Conservation (phyloP, 208 protist genomes). For the Crithidia fasciculata region DNA sequence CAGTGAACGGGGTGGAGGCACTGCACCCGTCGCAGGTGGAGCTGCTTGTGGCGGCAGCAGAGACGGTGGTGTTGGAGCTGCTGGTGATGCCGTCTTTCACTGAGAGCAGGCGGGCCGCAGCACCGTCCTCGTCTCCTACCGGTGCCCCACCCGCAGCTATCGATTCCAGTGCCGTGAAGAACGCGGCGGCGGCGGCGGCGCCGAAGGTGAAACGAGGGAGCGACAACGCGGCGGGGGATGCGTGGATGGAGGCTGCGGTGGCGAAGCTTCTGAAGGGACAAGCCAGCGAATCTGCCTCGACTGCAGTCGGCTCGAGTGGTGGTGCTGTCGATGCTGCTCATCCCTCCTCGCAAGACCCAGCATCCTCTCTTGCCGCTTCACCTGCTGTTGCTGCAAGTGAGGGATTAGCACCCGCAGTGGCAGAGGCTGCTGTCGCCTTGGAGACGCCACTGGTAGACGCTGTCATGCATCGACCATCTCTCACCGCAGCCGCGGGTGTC, state of each 20-base stretch:
- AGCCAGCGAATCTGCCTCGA: too few relatives aligned
- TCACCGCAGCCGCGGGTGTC: slow-evolving; percentile 1
- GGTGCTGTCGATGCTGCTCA: not conserved
- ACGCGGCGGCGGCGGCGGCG: not conserved
- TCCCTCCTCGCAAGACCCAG: too few relatives aligned
- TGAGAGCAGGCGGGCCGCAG: not conserved
- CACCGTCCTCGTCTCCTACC: too few relatives aligned
- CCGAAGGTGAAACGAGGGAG: not conserved
- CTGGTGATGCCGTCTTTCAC: slow-evolving; percentile 48
- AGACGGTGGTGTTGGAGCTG: slow-evolving; percentile 65
- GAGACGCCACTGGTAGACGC: slow-evolving; percentile 23
- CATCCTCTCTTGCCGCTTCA: too few relatives aligned
- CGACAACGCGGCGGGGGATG: not conserved
- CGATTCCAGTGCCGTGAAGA: too few relatives aligned
- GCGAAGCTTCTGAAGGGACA: slow-evolving; percentile 6
- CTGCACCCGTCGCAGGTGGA: slow-evolving; percentile 43
- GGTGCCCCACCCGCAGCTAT: too few relatives aligned
- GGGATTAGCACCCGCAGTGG: not conserved
- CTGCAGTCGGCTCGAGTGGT: not conserved
- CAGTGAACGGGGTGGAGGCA: slow-evolving; percentile 77
- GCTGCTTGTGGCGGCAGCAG: slow-evolving; percentile 40
- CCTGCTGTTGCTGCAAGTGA: too few relatives aligned
- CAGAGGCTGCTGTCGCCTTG: not conserved
- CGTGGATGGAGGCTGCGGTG: slow-evolving; percentile 7
- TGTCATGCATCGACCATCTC: not conserved